A percentile compares a stretch with the other conserved stretches of the same genome.
These are phyloP conservation scores for Ogataea parapolymorpha DNA, from an alignment of 805 yeast genomes.

Conservation along the genomic window DNA sequence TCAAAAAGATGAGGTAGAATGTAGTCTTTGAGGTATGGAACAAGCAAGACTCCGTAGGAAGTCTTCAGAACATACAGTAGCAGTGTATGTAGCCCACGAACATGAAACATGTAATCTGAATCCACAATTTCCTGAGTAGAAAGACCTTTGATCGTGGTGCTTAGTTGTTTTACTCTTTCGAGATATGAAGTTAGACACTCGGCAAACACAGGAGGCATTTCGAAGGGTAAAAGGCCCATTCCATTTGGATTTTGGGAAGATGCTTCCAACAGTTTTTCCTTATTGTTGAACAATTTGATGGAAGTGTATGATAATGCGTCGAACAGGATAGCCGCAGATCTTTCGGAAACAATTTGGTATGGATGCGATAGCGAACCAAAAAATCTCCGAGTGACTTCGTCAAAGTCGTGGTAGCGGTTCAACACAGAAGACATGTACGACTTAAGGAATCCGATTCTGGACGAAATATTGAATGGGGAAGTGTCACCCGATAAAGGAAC, in stretches of 20 bases:
- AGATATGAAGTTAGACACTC: slow-evolving; percentile 42
- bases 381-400: slow-evolving; percentile 40
- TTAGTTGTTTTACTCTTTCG: slow-evolving; percentile 37
- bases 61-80: slow-evolving; percentile 51
- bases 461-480: slow-evolving; percentile 62
- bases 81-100: slow-evolving; percentile 65
- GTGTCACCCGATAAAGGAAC: slow-evolving; percentile 46
- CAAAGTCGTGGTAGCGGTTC: slow-evolving; percentile 47
- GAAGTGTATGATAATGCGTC: slow-evolving; percentile 27
- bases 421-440: slow-evolving; percentile 31
- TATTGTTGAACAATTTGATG: slow-evolving; percentile 19
- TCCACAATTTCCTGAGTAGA: slow-evolving; percentile 55
- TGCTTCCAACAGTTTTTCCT: slow-evolving; percentile 38
- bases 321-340: slow-evolving; percentile 59
- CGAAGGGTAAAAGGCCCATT: slow-evolving; percentile 28
- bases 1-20: slow-evolving; percentile 69
- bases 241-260: slow-evolving; percentile 38
- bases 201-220: slow-evolving; percentile 32
- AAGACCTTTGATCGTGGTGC: slow-evolving; percentile 29
- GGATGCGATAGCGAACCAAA: slow-evolving; percentile 57
- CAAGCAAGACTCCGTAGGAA: slow-evolving; percentile 49
- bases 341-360: slow-evolving; percentile 68
- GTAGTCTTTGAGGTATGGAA: slow-evolving; percentile 47
- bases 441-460: slow-evolving; percentile 55
- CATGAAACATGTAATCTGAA: slow-evolving; percentile 58